phyloP scores from a whole-genome alignment of 2,329 filamentous ascomycete species.

The Ophiostoma populinum region DNA sequence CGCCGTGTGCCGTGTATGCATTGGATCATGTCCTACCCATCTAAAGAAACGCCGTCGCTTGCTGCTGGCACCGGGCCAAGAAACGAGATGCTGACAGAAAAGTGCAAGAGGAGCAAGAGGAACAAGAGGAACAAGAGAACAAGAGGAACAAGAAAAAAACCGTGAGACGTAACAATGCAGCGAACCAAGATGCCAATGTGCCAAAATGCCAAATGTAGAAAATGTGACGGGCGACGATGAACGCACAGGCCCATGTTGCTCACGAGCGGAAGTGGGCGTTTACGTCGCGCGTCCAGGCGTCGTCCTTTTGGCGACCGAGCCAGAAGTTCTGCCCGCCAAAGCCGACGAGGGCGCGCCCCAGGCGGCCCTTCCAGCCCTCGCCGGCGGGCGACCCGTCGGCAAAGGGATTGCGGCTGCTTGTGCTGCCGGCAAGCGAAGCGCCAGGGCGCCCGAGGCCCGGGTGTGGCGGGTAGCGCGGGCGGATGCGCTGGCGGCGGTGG shows the following conservation, averaged over 20 bases:
- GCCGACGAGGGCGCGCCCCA: constrained; percentile 64
- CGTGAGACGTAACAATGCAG: background rate
- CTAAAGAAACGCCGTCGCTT: no score
- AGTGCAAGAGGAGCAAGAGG: no score
- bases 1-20: no score
- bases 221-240: background rate
- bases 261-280: constrained; percentile 19
- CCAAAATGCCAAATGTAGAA: no score
- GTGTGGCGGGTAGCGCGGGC: constrained; percentile 18
- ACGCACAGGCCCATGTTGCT: background rate
- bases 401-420: constrained; percentile 39
- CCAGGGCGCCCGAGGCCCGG: background rate
- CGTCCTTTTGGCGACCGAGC: constrained; percentile 47
- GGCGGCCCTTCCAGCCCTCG: constrained; percentile 58
- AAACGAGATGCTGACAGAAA: no score
- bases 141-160: no score
- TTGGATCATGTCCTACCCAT: no score
- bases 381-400: constrained; percentile 52
- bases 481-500: constrained; percentile 9
- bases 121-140: no score
- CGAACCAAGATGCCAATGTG: no score
- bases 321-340: constrained; percentile 64
- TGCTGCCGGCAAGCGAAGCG: constrained; percentile 1
- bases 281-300: constrained; percentile 51
- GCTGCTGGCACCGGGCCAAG: no score